Evolutionary conservation across 1,139 yeast species (phyloP).

Genomic region (Protomyces lactucae-debilis): DNA sequence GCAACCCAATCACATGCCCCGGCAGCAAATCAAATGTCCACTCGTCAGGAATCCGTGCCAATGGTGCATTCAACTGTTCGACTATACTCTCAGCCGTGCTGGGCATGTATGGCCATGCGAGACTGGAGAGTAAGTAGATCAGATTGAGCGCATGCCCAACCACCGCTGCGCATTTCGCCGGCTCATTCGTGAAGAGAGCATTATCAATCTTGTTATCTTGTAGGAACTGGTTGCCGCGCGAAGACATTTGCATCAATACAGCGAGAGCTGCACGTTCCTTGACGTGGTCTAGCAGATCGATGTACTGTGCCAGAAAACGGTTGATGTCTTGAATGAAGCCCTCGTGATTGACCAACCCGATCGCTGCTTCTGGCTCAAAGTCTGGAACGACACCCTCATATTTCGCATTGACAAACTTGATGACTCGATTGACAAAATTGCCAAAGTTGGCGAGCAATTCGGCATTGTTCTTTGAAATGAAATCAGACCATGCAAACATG

Average conservation of each 20-base stretch:
- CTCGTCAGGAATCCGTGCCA: conserved; percentile 67
- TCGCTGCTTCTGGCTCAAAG: conserved; percentile 50
- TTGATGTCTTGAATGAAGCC: conserved; percentile 44
- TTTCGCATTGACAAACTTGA: conserved; percentile 84
- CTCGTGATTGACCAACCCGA: conserved; percentile 43
- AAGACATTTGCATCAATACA: conserved; percentile 80
- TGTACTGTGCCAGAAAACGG: conserved; percentile 55
- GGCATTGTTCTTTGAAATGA: conserved; percentile 85
- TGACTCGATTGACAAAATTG: conserved; percentile 88
- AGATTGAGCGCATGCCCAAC: conserved; percentile 87
- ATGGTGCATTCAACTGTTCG: conserved; percentile 78
- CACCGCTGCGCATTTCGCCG: conserved; percentile 84
- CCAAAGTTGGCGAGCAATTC: conserved; percentile 94
- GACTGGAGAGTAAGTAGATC: conserved; percentile 72
- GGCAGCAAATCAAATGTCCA: conserved; percentile 59
- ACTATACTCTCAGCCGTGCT: conserved; percentile 65
- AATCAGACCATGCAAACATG: conserved; percentile 95
- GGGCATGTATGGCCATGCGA: conserved; percentile 87
- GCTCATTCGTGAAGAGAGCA: conserved; percentile 66
- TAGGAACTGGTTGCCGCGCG: conserved; percentile 89
- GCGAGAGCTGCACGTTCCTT: conserved; percentile 86
- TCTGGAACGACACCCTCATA: conserved; percentile 84
- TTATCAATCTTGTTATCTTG: conserved; percentile 95
- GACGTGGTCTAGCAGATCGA: conserved; percentile 68
- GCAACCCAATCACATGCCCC: conserved; percentile 87